These are phyloP conservation scores for Pyrus betulifolia DNA, from an alignment of 306 rosid genomes.

Conservation along the genomic window DNA sequence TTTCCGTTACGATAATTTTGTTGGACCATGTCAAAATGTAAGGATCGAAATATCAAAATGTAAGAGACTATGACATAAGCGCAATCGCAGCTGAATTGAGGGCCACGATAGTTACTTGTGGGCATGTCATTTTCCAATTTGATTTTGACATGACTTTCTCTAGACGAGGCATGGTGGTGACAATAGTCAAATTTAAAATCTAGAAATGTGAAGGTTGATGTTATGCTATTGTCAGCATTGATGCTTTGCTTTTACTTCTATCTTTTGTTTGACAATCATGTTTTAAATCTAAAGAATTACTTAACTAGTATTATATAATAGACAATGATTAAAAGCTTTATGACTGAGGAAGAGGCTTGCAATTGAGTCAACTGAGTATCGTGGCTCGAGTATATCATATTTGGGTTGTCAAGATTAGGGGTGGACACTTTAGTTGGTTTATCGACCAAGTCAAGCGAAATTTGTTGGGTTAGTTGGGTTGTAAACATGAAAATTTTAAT, in stretches of 20 bases:
- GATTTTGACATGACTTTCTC: background rate
- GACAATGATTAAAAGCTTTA: background rate
- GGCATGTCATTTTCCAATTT: background rate
- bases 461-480: too few species aligned
- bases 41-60: too few species aligned
- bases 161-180: background rate
- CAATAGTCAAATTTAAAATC: background rate
- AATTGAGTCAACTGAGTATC: too few species aligned
- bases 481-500: too few species aligned
- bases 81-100: background rate
- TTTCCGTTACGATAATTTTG: background rate
- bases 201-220: background rate
- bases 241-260: background rate
- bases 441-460: too few species aligned
- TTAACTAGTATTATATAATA: background rate
- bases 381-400: too few species aligned
- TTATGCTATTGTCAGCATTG: background rate
- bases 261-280: background rate
- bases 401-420: too few species aligned
- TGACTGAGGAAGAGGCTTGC: too few species aligned
- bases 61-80: background rate
- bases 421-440: too few species aligned
- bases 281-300: too few species aligned
- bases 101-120: background rate
- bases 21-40: background rate